Conservation (phyloP, 139 green algal species). For the Yamagishiella unicocca region DNA sequence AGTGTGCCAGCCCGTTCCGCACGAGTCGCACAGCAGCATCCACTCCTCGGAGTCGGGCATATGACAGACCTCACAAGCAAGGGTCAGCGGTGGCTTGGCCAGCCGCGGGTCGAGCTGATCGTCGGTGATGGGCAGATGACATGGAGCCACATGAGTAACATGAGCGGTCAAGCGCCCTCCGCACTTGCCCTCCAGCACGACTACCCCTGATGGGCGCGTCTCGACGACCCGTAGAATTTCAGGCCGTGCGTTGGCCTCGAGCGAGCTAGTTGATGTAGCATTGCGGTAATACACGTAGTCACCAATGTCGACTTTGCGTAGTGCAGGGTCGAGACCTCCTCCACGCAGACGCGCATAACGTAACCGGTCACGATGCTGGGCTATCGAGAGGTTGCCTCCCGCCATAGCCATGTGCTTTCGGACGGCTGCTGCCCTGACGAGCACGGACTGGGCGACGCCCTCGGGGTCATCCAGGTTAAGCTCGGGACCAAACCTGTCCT, state of each 20-base stretch:
- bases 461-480: too few species aligned
- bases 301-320: slow-evolving; percentile 14
- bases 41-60: too few species aligned
- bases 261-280: not conserved
- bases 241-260: not conserved
- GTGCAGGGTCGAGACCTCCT: not conserved
- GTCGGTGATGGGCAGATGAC: slow-evolving; percentile 29
- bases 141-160: slow-evolving; percentile 16
- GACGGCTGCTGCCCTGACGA: too few species aligned
- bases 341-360: slow-evolving; percentile 30
- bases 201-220: not conserved
- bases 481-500: too few species aligned
- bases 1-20: too few species aligned
- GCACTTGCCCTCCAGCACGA: slow-evolving; percentile 34
- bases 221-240: not conserved
- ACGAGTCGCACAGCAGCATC: too few species aligned
- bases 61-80: too few species aligned
- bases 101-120: not conserved
- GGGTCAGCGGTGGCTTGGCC: too few species aligned
- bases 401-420: not conserved
- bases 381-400: slow-evolving; percentile 44
- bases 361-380: slow-evolving; percentile 48
- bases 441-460: too few species aligned
- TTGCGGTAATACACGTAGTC: slow-evolving; percentile 49
- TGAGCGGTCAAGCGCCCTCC: slow-evolving; percentile 19